Conservation (phyloP, 164 flowering plant genomes). For the Nelumbo lutea region DNA sequence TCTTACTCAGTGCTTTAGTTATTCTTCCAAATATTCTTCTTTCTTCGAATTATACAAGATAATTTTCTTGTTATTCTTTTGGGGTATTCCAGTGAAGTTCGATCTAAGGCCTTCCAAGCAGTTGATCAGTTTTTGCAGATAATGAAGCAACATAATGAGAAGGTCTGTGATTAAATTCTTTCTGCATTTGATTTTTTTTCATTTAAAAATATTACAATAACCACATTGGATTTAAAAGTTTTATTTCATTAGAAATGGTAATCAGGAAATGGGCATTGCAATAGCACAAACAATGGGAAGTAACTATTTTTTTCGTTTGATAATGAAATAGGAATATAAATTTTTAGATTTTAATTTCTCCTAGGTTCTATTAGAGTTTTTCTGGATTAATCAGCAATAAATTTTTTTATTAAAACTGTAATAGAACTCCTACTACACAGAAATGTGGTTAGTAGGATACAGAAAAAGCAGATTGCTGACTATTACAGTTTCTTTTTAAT, state of each 20-base stretch:
- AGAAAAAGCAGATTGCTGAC: too few species aligned
- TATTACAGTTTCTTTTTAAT: too few species aligned
- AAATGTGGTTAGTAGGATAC: too few species aligned
- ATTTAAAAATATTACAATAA: not conserved
- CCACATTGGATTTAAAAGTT: not conserved
- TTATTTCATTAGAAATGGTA: not conserved
- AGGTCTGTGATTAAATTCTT: slow-evolving; percentile 40
- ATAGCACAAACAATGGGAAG: not conserved
- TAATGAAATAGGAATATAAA: too few species aligned
- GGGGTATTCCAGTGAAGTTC: slow-evolving; percentile 66
- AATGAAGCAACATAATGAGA: slow-evolving; percentile 68
- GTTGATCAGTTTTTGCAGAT: slow-evolving; percentile 94
- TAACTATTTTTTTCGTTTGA: too few species aligned
- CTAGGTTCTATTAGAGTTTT: not conserved
- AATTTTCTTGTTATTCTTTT: not conserved
- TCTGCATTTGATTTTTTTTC: not conserved
- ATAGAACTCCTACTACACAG: too few species aligned
- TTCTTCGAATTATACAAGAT: not conserved
- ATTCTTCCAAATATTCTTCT: not conserved
- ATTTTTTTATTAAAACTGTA: too few species aligned
- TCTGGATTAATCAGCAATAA: too few species aligned
- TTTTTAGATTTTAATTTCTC: not conserved
- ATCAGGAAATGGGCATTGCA: not conserved
- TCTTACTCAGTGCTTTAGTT: not conserved
- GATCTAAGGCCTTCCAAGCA: slow-evolving; percentile 89